Conservation (phyloP, 2,329 filamentous ascomycete genomes). For the Epichloe baconii region DNA sequence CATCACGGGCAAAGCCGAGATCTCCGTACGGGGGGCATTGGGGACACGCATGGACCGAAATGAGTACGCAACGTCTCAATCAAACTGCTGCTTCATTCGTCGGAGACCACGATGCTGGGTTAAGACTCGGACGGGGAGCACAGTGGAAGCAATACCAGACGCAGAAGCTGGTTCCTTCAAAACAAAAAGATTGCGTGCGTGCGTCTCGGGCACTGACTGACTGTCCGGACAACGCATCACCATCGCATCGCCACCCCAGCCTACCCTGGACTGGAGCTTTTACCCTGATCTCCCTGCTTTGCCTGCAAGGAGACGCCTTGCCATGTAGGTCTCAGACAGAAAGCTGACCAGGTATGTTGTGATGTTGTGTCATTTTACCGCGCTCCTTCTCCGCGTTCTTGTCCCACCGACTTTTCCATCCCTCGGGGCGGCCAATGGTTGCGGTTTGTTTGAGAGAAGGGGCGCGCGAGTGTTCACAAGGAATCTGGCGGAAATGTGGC, state of each 20-base stretch:
- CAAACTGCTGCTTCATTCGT: background rate
- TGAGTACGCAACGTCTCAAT: no score
- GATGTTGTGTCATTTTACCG: background rate
- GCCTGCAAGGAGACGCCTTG: background rate
- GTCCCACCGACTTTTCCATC: background rate
- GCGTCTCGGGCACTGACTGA: background rate
- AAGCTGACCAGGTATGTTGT: background rate
- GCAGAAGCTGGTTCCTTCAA: background rate
- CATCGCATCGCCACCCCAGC: background rate
- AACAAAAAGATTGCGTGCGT: background rate
- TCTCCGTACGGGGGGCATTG: background rate
- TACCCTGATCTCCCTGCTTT: background rate
- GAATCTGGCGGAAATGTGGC: background rate
- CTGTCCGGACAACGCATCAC: background rate
- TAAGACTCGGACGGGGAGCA: background rate
- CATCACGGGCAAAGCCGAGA: background rate
- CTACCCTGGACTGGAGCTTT: background rate
- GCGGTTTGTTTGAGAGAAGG: background rate
- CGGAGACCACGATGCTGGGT: background rate
- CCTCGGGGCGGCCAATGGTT: background rate
- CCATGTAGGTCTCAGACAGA: background rate
- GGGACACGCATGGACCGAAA: no score
- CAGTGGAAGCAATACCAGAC: background rate
- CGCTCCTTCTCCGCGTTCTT: background rate
- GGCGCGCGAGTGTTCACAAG: background rate